Base-by-base conservation (phyloP, 176 grass and related monocot species). In the Hsuehochloa calcarea region DNA sequence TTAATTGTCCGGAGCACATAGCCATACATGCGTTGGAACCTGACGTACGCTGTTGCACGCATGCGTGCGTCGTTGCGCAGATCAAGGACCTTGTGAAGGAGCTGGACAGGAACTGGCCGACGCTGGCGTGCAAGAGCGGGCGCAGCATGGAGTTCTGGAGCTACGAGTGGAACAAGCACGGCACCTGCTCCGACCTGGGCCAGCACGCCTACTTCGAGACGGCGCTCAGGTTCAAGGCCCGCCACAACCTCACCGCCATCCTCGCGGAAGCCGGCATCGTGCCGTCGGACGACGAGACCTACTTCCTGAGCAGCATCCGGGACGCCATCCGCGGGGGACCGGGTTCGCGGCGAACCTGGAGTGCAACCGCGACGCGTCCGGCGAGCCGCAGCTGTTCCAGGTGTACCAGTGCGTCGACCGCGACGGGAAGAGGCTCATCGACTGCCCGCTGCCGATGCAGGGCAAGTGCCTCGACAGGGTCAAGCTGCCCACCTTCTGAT, bases 121-220 rank as follows among this genome's bases (percentile, higher is more conserved):
- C 94, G 75, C 75, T 97, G 68, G 74, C 92, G 50, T 97, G 94
- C 77, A 87, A 86, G 41, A 61, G 35, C 76, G 23, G 60, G 1
- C 10, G 79, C 25, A 91, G 94, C 55, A 45, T 84, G 34, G 65
- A 83, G 72, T 97, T 97, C 81, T 94, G 94, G 94, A 87, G 75
- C 86, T 72, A 97, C 70, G 94, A 97, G 77, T 97, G 94, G 94
- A 66, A 85, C 65, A 97, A 94, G 80, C 94, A 97, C 73, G 94
- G 94, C 66, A 94, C 92, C 47, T 94, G 94, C 84, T 82, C 92
- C 23, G 71, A 85, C 52, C 63, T 94, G 37, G 86, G 26, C 58
- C 86, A 91, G 77, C 92, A 89, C 65, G 83, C 66, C 23, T 97
- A 94, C 80, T 94, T 97, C 81, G 37, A 50, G 16, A 25, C 80